Evolutionary conservation across 768 basidiomycete species (phyloP).

Genomic region (Mycena galericulata): DNA sequence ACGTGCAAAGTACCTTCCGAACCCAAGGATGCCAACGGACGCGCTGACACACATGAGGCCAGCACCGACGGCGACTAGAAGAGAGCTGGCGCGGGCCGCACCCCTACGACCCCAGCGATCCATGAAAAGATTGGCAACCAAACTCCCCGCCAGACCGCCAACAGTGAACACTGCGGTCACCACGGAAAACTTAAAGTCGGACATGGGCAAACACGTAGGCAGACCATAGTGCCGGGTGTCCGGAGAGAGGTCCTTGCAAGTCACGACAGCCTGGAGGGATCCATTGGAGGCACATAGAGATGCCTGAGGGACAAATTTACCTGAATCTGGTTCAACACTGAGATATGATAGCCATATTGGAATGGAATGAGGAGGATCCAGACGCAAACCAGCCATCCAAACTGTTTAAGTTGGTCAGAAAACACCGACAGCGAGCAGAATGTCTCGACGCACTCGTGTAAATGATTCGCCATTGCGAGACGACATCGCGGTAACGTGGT

Average conservation of each 20-base stretch:
- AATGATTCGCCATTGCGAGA: slow-evolving; percentile 29
- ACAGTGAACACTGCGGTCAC: slow-evolving; percentile 90
- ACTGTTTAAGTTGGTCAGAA: slow-evolving; percentile 39
- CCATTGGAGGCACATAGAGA: too few species aligned
- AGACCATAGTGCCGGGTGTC: slow-evolving; percentile 52
- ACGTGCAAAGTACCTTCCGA: slow-evolving; percentile 72
- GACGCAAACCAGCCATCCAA: slow-evolving; percentile 73
- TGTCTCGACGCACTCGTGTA: slow-evolving; percentile 18
- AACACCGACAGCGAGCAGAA: background rate
- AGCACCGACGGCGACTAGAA: slow-evolving; percentile 68
- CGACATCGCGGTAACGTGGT: background rate
- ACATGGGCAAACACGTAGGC: slow-evolving; percentile 86
- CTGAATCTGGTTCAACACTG: slow-evolving; percentile 86
- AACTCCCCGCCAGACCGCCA: slow-evolving; percentile 87
- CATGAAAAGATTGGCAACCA: slow-evolving; percentile 75
- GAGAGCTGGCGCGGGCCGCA: slow-evolving; percentile 69
- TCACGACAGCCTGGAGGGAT: slow-evolving; percentile 70
- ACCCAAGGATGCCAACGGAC: slow-evolving; percentile 63
- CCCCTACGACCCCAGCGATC: slow-evolving; percentile 79
- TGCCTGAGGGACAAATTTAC: too few species aligned
- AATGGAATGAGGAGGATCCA: slow-evolving; percentile 78
- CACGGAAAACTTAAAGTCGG: slow-evolving; percentile 79
- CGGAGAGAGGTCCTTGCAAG: slow-evolving; percentile 62
- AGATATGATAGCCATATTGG: slow-evolving; percentile 95
- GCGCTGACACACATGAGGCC: slow-evolving; percentile 74